phyloP scores from a whole-genome alignment of 331 rosid genomes.

The Erythrophleum ivorense region DNA sequence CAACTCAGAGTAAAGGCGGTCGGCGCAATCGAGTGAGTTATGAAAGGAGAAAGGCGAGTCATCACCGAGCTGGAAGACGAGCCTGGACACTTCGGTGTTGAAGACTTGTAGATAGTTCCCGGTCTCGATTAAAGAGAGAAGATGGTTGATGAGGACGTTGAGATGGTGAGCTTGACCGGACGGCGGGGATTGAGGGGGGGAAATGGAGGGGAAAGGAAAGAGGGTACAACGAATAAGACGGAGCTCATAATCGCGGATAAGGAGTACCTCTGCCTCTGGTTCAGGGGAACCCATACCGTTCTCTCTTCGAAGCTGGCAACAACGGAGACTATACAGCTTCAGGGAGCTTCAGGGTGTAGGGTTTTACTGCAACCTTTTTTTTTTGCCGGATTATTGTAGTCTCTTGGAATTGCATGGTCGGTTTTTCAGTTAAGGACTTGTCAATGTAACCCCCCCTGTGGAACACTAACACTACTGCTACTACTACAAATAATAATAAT shows the following conservation, averaged over 20 bases:
- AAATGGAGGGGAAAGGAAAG: conserved; percentile 39
- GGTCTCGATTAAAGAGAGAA: conserved; percentile 62
- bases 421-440: not conserved
- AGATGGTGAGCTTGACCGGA: conserved; percentile 33
- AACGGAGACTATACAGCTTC: not conserved
- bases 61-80: conserved; percentile 50
- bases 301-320: not conserved
- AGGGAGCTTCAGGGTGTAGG: conserved; percentile 56
- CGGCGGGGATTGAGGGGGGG: conserved; percentile 27
- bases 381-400: too few species aligned
- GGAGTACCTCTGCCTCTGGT: conserved; percentile 5
- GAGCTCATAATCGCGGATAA: conserved; percentile 68
- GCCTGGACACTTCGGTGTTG: conserved; percentile 52
- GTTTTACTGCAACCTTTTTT: not conserved
- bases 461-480: too few species aligned
- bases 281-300: conserved; percentile 26
- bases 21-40: conserved; percentile 58
- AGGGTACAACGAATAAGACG: conserved; percentile 82
- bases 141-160: conserved; percentile 44
- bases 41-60: conserved; percentile 31
- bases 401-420: not conserved
- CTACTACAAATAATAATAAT: too few species aligned
- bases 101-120: conserved; percentile 69
- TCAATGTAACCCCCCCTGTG: too few species aligned
- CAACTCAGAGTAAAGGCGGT: conserved; percentile 59